phyloP scores from a whole-genome alignment of 2,329 filamentous ascomycete genomes.

The Ophiocordyceps camponoti-floridani region DNA sequence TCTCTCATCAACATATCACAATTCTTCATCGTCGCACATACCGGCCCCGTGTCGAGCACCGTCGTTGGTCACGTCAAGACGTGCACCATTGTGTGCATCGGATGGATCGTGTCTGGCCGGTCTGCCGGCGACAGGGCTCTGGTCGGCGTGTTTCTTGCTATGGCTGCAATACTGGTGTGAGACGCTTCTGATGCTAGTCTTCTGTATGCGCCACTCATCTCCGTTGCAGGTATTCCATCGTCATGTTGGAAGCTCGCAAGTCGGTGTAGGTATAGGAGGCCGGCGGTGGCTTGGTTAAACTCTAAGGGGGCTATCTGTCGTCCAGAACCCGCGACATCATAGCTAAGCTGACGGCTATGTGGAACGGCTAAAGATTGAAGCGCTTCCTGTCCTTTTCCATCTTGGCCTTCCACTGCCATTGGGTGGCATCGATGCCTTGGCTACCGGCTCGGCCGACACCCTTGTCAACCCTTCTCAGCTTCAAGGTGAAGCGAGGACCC shows the following conservation, averaged over 20 bases:
- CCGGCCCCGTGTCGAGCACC: conserved; percentile 44
- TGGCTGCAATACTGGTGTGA: conserved; percentile 39
- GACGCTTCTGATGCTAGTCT: conserved; percentile 21
- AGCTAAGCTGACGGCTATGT: neutral
- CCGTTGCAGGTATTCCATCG: conserved; percentile 23
- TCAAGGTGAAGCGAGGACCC: conserved; percentile 58
- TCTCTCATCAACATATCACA: conserved; percentile 47
- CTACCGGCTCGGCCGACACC: conserved; percentile 57
- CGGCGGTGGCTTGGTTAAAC: neutral
- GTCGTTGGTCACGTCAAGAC: conserved; percentile 51
- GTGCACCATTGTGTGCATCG: conserved; percentile 44
- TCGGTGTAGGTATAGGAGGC: neutral
- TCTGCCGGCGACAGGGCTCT: conserved; percentile 36
- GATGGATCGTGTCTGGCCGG: conserved; percentile 39
- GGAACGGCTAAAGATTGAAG: conserved; percentile 56
- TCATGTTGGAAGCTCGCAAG: conserved; percentile 21
- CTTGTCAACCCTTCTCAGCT: conserved; percentile 79
- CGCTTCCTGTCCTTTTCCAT: conserved; percentile 91
- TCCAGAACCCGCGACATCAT: neutral
- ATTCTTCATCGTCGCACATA: conserved; percentile 44
- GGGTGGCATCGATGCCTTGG: conserved; percentile 54
- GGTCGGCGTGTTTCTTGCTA: conserved; percentile 34
- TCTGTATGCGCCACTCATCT: neutral
- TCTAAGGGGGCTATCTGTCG: neutral
- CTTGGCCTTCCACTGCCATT: conserved; percentile 92